Base-by-base conservation (phyloP, 768 basidiomycete genomes). In the Leucocoprinus sp. region DNA sequence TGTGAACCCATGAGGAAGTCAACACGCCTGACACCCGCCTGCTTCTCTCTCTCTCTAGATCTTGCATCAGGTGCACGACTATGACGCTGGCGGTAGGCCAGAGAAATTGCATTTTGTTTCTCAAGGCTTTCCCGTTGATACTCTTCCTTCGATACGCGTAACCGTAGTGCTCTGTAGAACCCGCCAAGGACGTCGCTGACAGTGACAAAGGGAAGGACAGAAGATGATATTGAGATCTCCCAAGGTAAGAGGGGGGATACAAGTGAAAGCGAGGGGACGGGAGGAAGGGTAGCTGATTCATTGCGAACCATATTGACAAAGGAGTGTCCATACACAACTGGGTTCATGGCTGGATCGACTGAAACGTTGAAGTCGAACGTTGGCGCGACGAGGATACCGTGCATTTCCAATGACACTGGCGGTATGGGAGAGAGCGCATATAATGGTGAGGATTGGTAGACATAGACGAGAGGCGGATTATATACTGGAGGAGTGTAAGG, bases 401-500 rank as follows among this genome's bases (percentile, higher is more conserved):
- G 39, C 6, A 48, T 29, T 9, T 28, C 23, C 3, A 18, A 31
- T 3, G 21, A 5, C 1, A 48, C 35, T 17, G 18, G 1, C 17
- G 28, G 22, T 8, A 18, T 17, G 12, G 23, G 12, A 19, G 26
- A 15, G 11, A 17, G 1, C 29, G 42, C 5, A 33, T 4, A 35
- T 14, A 21, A 15, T 22, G 29, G 33, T 37, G 31, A 31, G 14
- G 31, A n/a, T n/a, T 26, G n/a, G n/a, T 26, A 26, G 5, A 15
- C 15, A 26, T 17, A 23, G 5, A 28, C 18, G 8, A 36, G 46
- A 11, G 39, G 39, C 21, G 12, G 31, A 8, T 24, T 8, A 8
- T 19, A 3, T 8, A 41, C 22, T n/a, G 24, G 46, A 9, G 48
- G 41, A 4, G 48, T 48, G 24, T 8, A 28, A 21, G 46, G 43